Evolutionary conservation across 1,139 yeast species (phyloP).

Genomic region (Lodderomyces margitis): DNA sequence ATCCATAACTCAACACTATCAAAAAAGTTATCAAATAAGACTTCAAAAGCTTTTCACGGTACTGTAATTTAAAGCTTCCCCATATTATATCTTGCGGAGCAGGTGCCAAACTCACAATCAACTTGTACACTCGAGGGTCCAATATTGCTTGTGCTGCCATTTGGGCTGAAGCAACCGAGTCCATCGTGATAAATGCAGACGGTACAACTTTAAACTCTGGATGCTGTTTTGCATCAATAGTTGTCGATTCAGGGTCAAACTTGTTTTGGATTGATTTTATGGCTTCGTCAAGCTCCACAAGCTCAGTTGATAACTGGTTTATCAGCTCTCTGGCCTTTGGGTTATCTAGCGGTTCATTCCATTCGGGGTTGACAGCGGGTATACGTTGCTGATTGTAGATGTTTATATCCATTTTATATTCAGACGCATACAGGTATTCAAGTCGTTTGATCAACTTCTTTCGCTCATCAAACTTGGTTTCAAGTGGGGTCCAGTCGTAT

Average conservation of each 20-base stretch:
- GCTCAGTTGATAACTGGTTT: constrained; percentile 20
- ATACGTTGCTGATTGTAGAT: constrained; percentile 29
- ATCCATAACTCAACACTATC: constrained; percentile 60
- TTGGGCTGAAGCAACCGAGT: constrained; percentile 79
- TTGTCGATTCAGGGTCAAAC: constrained; percentile 26
- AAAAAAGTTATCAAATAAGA: constrained; percentile 59
- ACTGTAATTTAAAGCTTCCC: constrained; percentile 66
- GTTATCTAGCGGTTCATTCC: constrained; percentile 10
- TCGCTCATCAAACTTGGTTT: constrained; percentile 40
- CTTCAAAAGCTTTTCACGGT: constrained; percentile 52
- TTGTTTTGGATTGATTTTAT: constrained; percentile 31
- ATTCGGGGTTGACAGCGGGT: constrained; percentile 30
- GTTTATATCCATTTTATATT: constrained; percentile 46
- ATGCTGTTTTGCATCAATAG: constrained; percentile 26
- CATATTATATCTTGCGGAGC: constrained; percentile 80
- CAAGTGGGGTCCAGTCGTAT: constrained; percentile 54
- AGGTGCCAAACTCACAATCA: constrained; percentile 72
- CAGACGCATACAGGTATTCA: constrained; percentile 47
- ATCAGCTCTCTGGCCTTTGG: constrained; percentile 15
- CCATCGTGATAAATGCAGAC: constrained; percentile 80
- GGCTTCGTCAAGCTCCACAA: constrained; percentile 26
- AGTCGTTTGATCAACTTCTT: constrained; percentile 29
- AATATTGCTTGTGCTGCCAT: constrained; percentile 83
- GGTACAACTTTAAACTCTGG: constrained; percentile 46
- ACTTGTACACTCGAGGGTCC: constrained; percentile 72